Conservation (phyloP, 2,329 filamentous ascomycete species). For the Ophiostoma tasmaniense region DNA sequence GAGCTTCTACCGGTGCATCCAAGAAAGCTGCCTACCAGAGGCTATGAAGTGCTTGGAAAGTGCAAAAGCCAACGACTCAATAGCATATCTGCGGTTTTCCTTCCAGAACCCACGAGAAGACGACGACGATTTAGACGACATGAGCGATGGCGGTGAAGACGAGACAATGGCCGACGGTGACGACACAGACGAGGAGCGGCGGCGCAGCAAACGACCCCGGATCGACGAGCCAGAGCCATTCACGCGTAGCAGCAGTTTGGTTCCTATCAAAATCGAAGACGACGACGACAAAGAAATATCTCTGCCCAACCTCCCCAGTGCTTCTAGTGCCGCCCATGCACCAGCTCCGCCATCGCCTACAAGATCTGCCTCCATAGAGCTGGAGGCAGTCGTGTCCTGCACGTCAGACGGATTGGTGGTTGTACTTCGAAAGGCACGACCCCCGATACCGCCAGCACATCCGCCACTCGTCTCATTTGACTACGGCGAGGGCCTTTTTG, state of each 20-base stretch:
- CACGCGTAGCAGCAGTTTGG: not conserved
- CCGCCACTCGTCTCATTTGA: conserved; percentile 40
- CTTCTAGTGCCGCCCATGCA: not conserved
- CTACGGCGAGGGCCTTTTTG: conserved; percentile 59
- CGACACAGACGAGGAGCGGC: not conserved
- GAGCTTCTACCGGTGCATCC: conserved; percentile 83
- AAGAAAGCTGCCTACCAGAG: conserved; percentile 65
- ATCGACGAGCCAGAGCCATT: not conserved
- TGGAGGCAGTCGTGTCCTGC: conserved; percentile 87
- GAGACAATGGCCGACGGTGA: conserved; percentile 27
- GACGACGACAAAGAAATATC: conserved; percentile 10
- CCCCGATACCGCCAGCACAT: conserved; percentile 54
- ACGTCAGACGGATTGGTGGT: conserved; percentile 83
- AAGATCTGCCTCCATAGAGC: conserved; percentile 48
- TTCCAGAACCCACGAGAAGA: conserved; percentile 64
- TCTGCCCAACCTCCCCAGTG: not conserved
- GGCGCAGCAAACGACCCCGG: not conserved
- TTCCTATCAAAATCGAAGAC: conserved; percentile 18
- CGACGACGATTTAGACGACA: conserved; percentile 36
- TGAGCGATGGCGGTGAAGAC: conserved; percentile 30
- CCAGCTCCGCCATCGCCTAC: conserved; percentile 15
- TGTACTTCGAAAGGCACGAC: conserved; percentile 64
- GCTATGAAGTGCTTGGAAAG: conserved; percentile 73
- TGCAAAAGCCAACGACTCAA: conserved; percentile 83
- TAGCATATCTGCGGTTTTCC: conserved; percentile 81